Evolutionary conservation across 1,139 yeast genomes (phyloP), one percentile per base, ranked within the genome.

Genomic region (Yamadazyma spencermartinsiae): DNA sequence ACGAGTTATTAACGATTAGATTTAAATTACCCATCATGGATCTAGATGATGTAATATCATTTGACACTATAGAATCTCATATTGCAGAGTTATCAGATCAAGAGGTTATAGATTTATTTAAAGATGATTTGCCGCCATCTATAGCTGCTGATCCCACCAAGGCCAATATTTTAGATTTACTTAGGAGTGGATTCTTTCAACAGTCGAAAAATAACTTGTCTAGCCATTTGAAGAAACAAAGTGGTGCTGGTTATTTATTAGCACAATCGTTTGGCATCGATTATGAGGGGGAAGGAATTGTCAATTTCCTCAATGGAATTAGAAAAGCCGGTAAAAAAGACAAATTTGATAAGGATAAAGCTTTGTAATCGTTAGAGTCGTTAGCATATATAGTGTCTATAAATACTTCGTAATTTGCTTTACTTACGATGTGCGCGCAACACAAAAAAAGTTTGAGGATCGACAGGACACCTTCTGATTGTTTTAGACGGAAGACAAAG

Each of bases 231-330:
- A 60, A 52, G 12, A 47, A 52, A 16, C 51, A 56, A 15, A 56
- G 60, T 12, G 82, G 81, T 1, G 75, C 80, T 4, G 84, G 84
- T 2, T 67, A 60, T 39, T 53, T 79, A 26, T 68, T 82, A 36
- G 67, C 86, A 4, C 72, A 66, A 40, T 71, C 77, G 34, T 64
- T 80, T 39, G 76, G 74, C 21, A 67, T 67, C 48, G 72, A 67
- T 6, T 81, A 80, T 48, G 43, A 60, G 16, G 85, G 85, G 3
- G 86, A 80, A 52, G 86, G 86, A 0, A 62, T 80, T 16, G 75
- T 66, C 36, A 74, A 74, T 11, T 79, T 79, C 45, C 58, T 82
- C 41, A 53, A 61, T 27, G 81, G 81, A 2, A 61, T 74, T n/a
- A 60, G 80, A 43, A 52, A 58, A 30, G 44, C 60, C 37, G 57